These are phyloP conservation scores for Pleurotus ostreatus DNA, from an alignment of 768 basidiomycete genomes.

Conservation along the genomic window DNA sequence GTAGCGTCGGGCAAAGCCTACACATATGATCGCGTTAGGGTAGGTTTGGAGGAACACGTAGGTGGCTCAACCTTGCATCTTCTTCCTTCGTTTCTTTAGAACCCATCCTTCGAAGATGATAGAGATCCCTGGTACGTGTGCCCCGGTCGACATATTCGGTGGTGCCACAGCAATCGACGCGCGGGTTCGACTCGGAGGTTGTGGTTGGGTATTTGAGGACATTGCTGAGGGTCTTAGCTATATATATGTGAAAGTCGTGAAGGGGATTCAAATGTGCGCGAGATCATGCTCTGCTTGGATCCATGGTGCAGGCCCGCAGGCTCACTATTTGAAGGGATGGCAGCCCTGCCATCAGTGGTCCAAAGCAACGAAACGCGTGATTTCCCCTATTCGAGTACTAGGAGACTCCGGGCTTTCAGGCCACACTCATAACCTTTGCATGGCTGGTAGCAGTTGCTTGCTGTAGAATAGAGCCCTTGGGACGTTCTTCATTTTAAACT, in stretches of 20 bases:
- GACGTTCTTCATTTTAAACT: too few relatives aligned
- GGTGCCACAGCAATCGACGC: constrained; percentile 2
- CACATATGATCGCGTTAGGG: background rate
- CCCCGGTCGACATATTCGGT: constrained; percentile 8
- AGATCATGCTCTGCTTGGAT: too few relatives aligned
- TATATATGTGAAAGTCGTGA: background rate
- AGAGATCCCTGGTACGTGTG: constrained; percentile 14
- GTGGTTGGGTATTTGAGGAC: background rate
- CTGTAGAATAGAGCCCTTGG: background rate
- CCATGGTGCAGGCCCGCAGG: too few relatives aligned
- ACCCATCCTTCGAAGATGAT: constrained; percentile 72
- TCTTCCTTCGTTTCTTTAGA: constrained; percentile 83
- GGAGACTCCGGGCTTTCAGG: too few relatives aligned
- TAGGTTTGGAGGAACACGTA: background rate
- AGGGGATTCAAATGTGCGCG: too few relatives aligned
- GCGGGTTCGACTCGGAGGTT: background rate
- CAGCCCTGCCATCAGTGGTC: too few relatives aligned
- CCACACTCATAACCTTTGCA: too few relatives aligned
- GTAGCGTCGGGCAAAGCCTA: constrained; percentile 84
- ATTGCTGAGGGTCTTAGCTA: background rate
- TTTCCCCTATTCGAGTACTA: too few relatives aligned
- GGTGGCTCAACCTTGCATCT: constrained; percentile 67
- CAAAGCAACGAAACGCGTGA: too few relatives aligned
- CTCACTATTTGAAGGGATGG: too few relatives aligned
- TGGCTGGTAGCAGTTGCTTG: too few relatives aligned